Evolutionary conservation across 2,329 filamentous ascomycete genomes (phyloP), one percentile per base, ranked within the genome.

Genomic region (Diaporthe citrichinensis): DNA sequence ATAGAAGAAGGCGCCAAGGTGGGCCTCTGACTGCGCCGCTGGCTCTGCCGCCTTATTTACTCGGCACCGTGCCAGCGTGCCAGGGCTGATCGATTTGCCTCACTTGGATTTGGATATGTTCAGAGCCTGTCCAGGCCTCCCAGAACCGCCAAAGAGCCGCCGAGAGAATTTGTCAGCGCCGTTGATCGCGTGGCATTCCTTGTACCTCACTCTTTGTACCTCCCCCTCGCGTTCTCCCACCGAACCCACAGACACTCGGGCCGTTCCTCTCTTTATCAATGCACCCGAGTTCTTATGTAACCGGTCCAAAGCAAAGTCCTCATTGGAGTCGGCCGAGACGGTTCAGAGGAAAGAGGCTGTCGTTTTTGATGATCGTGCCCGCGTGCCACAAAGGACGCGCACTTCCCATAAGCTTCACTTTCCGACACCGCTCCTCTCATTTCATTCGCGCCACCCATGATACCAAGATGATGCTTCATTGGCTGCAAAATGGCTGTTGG

Each of bases 351-450:
- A n/a, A n/a, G 36, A 31, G 31, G 34, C 31, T 36, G 28, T 8
- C 36, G 9, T 12, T 31, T n/a, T 39, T n/a, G 9, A 23, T 20
- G 6, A 15, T 12, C 23, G 10, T 39, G 34, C 23, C 20, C 34
- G 10, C 58, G 34, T 28, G 4, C n/a, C 58, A 20, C 34, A 34
- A 7, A 14, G 1, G 25, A 17, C 17, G 10, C 7, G 20, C 15
- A 20, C 9, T 34, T 49, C 9, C 9, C 28, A 8, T 23, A 9
- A 17, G 17, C 36, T 49, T 36, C 7, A 51, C 14, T 51, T 68
- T 39, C 41, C 44, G 62, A 68, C 9, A 51, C 34, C 62, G 44
- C 46, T 51, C 31, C 44, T 15, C 44, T 68, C 44, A 68, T 68
- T 68, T 68, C 41, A 46, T 51, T 51, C 44, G 62, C 28, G 44